Evolutionary conservation across 345 rosid species (phyloP).

Genomic region (Isatis tinctoria): DNA sequence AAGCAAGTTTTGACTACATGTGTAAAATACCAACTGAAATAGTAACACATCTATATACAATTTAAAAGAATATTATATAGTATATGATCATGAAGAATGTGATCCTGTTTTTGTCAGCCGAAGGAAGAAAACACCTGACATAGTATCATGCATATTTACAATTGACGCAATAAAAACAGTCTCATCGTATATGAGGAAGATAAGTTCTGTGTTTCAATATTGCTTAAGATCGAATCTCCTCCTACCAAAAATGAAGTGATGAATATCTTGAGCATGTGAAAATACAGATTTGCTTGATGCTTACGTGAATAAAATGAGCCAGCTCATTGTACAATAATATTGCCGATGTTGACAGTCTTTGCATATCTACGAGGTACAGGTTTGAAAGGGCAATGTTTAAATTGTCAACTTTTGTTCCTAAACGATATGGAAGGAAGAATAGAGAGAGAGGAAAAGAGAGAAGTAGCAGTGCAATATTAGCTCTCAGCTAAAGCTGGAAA

Average conservation of each 20-base stretch:
- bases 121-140: neutral
- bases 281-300: too few species aligned
- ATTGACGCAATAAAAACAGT: too few species aligned
- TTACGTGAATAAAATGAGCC: neutral
- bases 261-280: too few species aligned
- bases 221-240: too few species aligned
- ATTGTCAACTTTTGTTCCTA: neutral
- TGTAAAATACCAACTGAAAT: too few species aligned
- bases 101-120: neutral
- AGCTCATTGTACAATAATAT: neutral
- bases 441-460: neutral
- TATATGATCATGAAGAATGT: too few species aligned
- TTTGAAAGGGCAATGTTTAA: neutral
- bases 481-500: conserved; percentile 22
- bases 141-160: neutral
- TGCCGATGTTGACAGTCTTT: neutral
- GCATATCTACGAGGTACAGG: neutral
- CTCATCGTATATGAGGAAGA: too few species aligned
- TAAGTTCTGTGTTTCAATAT: too few species aligned
- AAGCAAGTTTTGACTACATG: too few species aligned
- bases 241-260: too few species aligned
- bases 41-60: too few species aligned
- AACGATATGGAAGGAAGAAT: neutral
- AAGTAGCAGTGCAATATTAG: conserved; percentile 11
- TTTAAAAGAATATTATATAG: too few species aligned